Conservation (phyloP, 345 rosid species). For the Eucalyptus tenuipes region DNA sequence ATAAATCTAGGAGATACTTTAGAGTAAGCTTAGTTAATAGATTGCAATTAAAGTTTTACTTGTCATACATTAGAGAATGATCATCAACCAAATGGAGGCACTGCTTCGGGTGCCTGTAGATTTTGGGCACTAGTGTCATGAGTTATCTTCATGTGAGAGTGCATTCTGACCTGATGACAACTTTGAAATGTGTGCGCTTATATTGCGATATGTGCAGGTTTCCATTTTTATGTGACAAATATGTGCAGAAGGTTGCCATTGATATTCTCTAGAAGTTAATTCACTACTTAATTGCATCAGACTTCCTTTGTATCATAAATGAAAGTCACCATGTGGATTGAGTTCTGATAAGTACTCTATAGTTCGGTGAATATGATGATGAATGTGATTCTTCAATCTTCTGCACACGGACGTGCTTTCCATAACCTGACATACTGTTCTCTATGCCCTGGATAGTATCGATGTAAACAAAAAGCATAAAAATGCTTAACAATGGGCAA, state of each 20-base stretch:
- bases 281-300: background rate
- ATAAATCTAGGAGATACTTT: background rate
- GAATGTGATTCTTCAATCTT: background rate
- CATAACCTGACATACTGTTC: background rate
- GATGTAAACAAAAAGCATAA: slow-evolving; percentile 25
- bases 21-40: background rate
- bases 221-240: background rate
- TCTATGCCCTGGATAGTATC: slow-evolving; percentile 34
- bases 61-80: background rate
- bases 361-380: background rate
- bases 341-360: background rate
- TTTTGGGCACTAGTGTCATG: rapidly evolving
- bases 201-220: background rate
- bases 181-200: background rate
- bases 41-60: too few species aligned
- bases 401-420: background rate
- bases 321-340: background rate
- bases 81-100: background rate
- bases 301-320: background rate
- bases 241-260: background rate
- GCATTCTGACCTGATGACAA: background rate
- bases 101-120: background rate
- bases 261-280: background rate
- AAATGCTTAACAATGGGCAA: too few species aligned
- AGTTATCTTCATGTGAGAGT: background rate